Percentiles rank a stretch among this genome's conserved stretches.
phyloP scores from a whole-genome alignment of 75 land plant genomes.

The Sequoiadendron giganteum region DNA sequence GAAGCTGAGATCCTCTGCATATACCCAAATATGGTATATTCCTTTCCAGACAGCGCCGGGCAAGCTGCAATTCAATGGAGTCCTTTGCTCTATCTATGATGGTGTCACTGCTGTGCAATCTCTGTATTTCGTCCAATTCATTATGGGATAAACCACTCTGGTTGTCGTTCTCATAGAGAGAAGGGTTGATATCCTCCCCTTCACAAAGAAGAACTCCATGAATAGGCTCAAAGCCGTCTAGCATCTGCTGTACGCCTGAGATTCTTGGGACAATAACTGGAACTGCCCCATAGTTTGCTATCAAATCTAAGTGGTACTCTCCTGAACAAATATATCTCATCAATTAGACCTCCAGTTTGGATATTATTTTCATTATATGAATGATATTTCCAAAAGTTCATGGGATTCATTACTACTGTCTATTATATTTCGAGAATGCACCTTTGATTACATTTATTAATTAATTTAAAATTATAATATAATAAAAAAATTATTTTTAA shows the following conservation, averaged over 20 bases:
- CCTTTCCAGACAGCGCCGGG: constrained; percentile 77
- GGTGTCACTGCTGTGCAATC: constrained; percentile 76
- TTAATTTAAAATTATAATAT: too few relatives aligned
- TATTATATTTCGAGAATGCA: too few relatives aligned
- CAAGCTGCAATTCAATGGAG: constrained; percentile 76
- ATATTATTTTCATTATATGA: too few relatives aligned
- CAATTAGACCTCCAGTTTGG: too few relatives aligned
- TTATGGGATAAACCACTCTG: constrained; percentile 26
- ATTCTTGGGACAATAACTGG: constrained; percentile 94
- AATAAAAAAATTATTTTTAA: too few relatives aligned
- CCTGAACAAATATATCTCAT: constrained; percentile 33
- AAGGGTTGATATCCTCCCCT: constrained; percentile 93
- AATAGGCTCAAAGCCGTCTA: constrained; percentile 91
- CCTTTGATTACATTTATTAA: too few relatives aligned
- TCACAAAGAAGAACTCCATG: constrained; percentile 97
- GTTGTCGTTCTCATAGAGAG: constrained; percentile 44
- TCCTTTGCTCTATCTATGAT: constrained; percentile 82
- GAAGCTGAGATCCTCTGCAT: constrained; percentile 90
- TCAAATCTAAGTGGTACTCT: constrained; percentile 92
- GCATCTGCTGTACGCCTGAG: constrained; percentile 60
- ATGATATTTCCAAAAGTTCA: too few relatives aligned
- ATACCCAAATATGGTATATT: constrained; percentile 89
- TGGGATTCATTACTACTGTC: too few relatives aligned
- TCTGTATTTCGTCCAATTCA: constrained; percentile 71
- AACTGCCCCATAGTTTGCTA: constrained; percentile 87